Conservation (phyloP, 768 basidiomycete genomes). For the Boletus subparvulus region DNA sequence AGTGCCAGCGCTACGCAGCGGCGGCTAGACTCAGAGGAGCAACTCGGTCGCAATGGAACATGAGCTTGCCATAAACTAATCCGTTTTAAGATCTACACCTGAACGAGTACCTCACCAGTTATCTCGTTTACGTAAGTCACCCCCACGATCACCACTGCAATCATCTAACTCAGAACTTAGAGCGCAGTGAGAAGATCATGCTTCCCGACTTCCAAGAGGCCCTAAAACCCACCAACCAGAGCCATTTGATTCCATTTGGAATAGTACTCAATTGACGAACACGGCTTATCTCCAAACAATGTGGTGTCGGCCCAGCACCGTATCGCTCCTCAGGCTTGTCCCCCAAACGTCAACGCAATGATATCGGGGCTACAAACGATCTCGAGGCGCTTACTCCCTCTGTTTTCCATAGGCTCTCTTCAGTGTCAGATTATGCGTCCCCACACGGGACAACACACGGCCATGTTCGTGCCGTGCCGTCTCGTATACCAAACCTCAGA, state of each 20-base stretch:
- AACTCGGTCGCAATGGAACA: not conserved
- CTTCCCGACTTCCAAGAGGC: not conserved
- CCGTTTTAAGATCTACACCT: not conserved
- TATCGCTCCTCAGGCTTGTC: too few relatives aligned
- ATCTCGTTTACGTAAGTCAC: slow-evolving; percentile 9
- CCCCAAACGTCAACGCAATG: too few relatives aligned
- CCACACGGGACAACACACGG: slow-evolving; percentile 58
- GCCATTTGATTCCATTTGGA: too few relatives aligned
- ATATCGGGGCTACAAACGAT: too few relatives aligned
- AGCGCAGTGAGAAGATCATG: too few relatives aligned
- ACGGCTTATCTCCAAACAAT: too few relatives aligned
- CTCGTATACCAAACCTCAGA: slow-evolving; percentile 51
- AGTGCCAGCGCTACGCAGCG: not conserved
- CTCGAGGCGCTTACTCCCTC: slow-evolving; percentile 15
- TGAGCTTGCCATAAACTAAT: not conserved
- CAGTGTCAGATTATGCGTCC: slow-evolving; percentile 19
- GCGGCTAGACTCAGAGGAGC: not conserved
- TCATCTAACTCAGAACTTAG: too few relatives aligned
- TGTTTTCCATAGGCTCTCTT: slow-evolving; percentile 52
- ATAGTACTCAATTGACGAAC: too few relatives aligned
- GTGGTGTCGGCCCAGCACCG: too few relatives aligned
- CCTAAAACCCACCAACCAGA: too few relatives aligned
- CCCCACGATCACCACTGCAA: too few relatives aligned
- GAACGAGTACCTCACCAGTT: slow-evolving; percentile 20
- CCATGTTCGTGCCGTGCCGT: slow-evolving; percentile 75